Conservation (phyloP, 345 rosid genomes). For the Jatropha curcas region DNA sequence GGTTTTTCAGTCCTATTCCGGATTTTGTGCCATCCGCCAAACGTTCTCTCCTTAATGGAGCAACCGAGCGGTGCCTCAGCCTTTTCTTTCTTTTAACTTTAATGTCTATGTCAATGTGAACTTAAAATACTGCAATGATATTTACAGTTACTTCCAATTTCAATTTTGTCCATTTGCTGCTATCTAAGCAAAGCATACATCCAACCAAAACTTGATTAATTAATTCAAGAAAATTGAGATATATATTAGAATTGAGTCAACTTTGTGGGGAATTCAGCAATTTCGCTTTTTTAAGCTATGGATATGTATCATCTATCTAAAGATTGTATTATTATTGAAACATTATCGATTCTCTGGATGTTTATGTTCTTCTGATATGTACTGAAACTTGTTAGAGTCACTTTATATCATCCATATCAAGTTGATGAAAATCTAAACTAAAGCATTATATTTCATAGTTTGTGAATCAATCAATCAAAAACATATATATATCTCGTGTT, state of each 20-base stretch:
- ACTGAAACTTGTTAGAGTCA: too few species aligned
- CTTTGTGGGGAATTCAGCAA: neutral
- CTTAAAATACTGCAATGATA: neutral
- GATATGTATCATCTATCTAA: neutral
- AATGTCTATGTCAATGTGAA: neutral
- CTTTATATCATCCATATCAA: neutral
- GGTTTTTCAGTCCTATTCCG: constrained; percentile 59
- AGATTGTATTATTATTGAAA: neutral
- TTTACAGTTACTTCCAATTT: constrained; percentile 3
- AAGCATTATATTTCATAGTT: too few species aligned
- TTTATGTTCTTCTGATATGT: too few species aligned
- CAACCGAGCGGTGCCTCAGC: constrained; percentile 56
- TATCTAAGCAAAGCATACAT: neutral
- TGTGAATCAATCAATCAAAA: too few species aligned
- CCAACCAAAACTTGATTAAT: neutral
- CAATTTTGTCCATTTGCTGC: neutral
- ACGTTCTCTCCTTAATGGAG: constrained; percentile 60
- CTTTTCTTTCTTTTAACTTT: constrained; percentile 9
- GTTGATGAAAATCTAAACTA: too few species aligned
- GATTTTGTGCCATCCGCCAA: constrained; percentile 74
- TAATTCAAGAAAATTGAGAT: too few species aligned
- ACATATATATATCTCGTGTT: too few species aligned
- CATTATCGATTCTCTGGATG: neutral
- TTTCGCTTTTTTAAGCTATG: neutral
- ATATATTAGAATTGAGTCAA: too few species aligned